Base-by-base conservation (phyloP, 805 yeast genomes). In the Schwanniomyces occidentalis region DNA sequence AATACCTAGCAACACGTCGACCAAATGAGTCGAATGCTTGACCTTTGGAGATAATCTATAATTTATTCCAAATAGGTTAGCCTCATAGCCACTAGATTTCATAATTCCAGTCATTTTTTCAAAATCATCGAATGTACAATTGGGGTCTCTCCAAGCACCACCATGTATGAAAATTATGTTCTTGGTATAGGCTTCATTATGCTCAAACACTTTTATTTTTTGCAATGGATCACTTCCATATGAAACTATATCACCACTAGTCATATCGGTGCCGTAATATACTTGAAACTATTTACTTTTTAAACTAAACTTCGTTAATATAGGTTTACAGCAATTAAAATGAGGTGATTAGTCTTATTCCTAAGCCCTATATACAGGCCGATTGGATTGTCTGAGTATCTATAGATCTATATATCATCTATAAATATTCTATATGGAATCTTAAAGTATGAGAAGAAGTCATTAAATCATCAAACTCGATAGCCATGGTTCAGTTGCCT, bases 111-210 rank as follows among this genome's bases (percentile, higher is more conserved):
- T 43, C 27, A 79, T 38, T 8, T 43, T 45, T 7, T 61, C 62
- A 35, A 76, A 78, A 47, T 83, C 91, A 24, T 69, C 57, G 17
- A 61, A 71, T 0, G 89, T 81, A 51, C 82, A 81, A 3, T 42
- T 52, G 1, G 79, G 76, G 49, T 84, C 95, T 41, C 86, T 68
- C 95, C 95, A 87, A 0, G 89, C 95, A 0, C 96, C 96, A 1
- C 96, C 96, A 58, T 87, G 96, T 24, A 87, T 71, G 45, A 78
- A 80, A 1, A 85, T 69, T 5, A 76, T 35, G 13, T 74, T 56
- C 2, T 51, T 36, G 14, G 31, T 30, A n/a, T 41, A 37, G 6
- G 15, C 9, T 2, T 35, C 34, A 12, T 30, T 38, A 27, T 41
- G 42, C n/a, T 49, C 44, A 41, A 58, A 63, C 1, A 58, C 39